Conservation (phyloP, 176 grass and related monocot species). For the Carex myosuroides region DNA sequence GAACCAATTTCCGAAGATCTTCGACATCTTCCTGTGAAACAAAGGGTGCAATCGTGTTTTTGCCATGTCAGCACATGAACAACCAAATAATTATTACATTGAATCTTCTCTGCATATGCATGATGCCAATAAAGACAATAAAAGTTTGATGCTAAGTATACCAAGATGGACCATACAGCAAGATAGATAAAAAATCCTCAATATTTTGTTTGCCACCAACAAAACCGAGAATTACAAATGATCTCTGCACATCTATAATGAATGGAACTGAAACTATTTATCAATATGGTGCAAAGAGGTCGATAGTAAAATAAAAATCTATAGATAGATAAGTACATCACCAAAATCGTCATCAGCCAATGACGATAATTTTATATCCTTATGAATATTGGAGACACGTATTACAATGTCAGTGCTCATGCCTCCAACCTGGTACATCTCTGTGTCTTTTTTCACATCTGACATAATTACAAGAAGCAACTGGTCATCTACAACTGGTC, state of each 20-base stretch:
- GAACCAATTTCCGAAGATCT: constrained; percentile 45
- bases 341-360: constrained; percentile 63
- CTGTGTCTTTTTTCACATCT: constrained; percentile 55
- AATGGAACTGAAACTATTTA: not conserved
- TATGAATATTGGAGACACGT: constrained; percentile 38
- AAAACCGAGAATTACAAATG: not conserved
- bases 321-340: constrained; percentile 47
- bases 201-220: not conserved
- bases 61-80: not conserved
- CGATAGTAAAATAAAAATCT: not conserved
- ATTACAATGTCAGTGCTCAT: constrained; percentile 53
- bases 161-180: not conserved
- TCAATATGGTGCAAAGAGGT: not conserved
- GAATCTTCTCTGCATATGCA: not conserved
- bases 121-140: not conserved
- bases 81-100: not conserved
- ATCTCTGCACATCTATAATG: not conserved
- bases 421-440: constrained; percentile 56
- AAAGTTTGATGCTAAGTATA: not conserved
- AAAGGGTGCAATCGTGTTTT: constrained; percentile 21
- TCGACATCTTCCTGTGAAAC: constrained; percentile 65
- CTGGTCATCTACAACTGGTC: not conserved
- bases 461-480: constrained; percentile 12
- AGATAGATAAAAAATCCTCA: not conserved
- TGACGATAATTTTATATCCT: constrained; percentile 44